A percentile compares a stretch with the other conserved stretches of the same genome.
Evolutionary conservation across 345 rosid species (phyloP).

Genomic region (Cardamine occulta): DNA sequence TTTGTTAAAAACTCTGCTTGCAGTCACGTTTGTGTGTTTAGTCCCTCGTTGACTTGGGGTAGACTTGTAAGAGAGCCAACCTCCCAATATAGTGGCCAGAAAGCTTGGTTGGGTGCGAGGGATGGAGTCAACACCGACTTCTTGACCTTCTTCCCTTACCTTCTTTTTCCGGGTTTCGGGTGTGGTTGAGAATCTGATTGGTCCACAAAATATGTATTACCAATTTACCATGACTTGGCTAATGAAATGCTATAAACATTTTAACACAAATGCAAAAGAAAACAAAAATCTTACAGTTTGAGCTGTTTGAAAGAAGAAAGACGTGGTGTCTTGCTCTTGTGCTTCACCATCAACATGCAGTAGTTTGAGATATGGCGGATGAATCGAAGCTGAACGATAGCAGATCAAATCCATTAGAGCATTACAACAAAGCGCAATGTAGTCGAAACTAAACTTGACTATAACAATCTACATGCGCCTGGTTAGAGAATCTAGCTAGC

Average conservation of each 20-base stretch:
- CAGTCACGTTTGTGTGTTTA: constrained; percentile 22
- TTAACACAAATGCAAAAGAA: not conserved
- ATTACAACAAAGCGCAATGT: not conserved
- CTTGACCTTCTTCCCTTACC: constrained; percentile 16
- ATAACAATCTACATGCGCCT: constrained; percentile 8
- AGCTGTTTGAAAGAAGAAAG: constrained; percentile 41
- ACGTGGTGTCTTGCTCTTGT: constrained; percentile 41
- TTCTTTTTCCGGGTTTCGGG: constrained; percentile 29
- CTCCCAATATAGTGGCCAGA: constrained; percentile 41
- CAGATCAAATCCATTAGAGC: constrained; percentile 3
- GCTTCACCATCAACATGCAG: constrained; percentile 46
- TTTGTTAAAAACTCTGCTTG: constrained; percentile 46
- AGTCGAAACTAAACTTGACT: not conserved
- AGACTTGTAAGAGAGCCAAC: constrained; percentile 52
- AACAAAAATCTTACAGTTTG: constrained; percentile 53
- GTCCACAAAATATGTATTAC: constrained; percentile 23
- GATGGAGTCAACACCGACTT: constrained; percentile 35
- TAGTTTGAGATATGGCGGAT: constrained; percentile 62
- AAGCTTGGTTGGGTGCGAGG: constrained; percentile 36
- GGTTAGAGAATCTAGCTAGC: constrained; percentile 16
- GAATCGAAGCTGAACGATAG: constrained; percentile 70
- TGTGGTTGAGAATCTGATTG: constrained; percentile 31
- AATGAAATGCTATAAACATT: not conserved
- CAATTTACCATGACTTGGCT: not conserved
- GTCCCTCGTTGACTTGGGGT: constrained; percentile 37